These are phyloP conservation scores for Paraglomus occultum DNA, from an alignment of 192 early-diverging fungal species.

Conservation along the genomic window DNA sequence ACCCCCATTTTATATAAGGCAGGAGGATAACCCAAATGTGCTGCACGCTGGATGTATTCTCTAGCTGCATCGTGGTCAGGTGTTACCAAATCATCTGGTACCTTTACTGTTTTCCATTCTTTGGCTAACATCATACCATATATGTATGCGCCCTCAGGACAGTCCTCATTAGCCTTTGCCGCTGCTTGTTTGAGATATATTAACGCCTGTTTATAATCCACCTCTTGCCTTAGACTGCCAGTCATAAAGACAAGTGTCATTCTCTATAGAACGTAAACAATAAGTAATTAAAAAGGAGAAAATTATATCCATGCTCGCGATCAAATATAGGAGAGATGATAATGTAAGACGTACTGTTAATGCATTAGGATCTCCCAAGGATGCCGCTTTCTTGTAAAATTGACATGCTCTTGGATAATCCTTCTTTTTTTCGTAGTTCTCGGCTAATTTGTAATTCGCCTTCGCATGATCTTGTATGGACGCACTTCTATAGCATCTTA, in stretches of 20 bases:
- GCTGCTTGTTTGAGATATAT: slow-evolving; percentile 80
- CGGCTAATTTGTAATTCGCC: slow-evolving; percentile 65
- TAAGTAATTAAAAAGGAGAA: neutral
- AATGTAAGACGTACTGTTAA: slow-evolving; percentile 53
- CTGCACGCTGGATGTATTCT: slow-evolving; percentile 70
- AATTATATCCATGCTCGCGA: neutral
- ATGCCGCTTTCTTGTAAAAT: slow-evolving; percentile 69
- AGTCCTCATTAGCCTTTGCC: slow-evolving; percentile 62
- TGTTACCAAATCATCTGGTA: slow-evolving; percentile 60
- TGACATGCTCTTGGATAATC: slow-evolving; percentile 60
- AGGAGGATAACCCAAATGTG: slow-evolving; percentile 65
- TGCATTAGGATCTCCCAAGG: slow-evolving; percentile 60
- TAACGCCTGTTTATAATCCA: slow-evolving; percentile 75
- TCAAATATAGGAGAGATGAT: slow-evolving; percentile 1
- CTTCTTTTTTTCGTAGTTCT: slow-evolving; percentile 61
- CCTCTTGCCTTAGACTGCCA: slow-evolving; percentile 66
- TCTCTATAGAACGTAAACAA: slow-evolving; percentile 48
- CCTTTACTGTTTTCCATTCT: slow-evolving; percentile 56
- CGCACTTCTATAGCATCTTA: slow-evolving; percentile 59
- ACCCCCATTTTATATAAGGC: slow-evolving; percentile 80
- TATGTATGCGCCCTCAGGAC: slow-evolving; percentile 73
- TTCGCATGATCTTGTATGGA: slow-evolving; percentile 63
- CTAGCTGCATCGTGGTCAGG: slow-evolving; percentile 75
- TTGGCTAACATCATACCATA: slow-evolving; percentile 78
- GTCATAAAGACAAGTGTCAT: slow-evolving; percentile 74